Evolutionary conservation across 139 green algal species (phyloP), one percentile per base, ranked within the genome.

Genomic region (Pleodorina starrii): DNA sequence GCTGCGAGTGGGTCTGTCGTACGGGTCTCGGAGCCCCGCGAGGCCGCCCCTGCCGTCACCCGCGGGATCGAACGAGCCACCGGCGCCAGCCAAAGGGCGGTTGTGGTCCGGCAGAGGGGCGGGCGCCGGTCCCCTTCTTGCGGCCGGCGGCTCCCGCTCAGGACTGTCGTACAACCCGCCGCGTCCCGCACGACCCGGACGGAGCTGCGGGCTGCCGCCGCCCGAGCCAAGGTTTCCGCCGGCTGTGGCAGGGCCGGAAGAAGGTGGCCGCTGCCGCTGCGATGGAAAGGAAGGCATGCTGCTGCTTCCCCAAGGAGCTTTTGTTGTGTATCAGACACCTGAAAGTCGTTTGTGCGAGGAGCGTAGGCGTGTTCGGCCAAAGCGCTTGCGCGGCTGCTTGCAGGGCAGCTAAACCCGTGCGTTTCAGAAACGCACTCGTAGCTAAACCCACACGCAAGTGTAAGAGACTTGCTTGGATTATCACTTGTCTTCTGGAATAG

Each of bases 1-100:
- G 68, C 82, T 88, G 19, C 66, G 82, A 5, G 68, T 80, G 44
- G 82, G 82, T 5, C 66, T 36, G 82, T 88, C 63, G 66, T 88
- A 88, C 11, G 82, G 57, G 44, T 88, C 82, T 0, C 21, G 32
- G 2, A 88, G 46, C 32, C 82, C 82, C 2, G 63, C 51, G 16
- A 88, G 43, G 35, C 60, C 82, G 32, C 82, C 82, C 7, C 43
- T 11, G 82, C 82, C 82, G 11, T 80, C 72, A 57, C 10, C 42
- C 1, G 72, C 23, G 40, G 38, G 40, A 40, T 57, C 25, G 1
- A 40, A 57, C 40, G 68, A 19, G 2, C 21, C 32, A 46, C 21
- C 6, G n/a, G 19, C 32, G 63, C n/a, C n/a, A n/a, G n/a, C n/a
- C n/a, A n/a, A n/a, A n/a, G n/a, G n/a, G n/a, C n/a, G n/a, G n/a